phyloP scores from a whole-genome alignment of 345 rosid species.

The Eucalyptus cloeziana region DNA sequence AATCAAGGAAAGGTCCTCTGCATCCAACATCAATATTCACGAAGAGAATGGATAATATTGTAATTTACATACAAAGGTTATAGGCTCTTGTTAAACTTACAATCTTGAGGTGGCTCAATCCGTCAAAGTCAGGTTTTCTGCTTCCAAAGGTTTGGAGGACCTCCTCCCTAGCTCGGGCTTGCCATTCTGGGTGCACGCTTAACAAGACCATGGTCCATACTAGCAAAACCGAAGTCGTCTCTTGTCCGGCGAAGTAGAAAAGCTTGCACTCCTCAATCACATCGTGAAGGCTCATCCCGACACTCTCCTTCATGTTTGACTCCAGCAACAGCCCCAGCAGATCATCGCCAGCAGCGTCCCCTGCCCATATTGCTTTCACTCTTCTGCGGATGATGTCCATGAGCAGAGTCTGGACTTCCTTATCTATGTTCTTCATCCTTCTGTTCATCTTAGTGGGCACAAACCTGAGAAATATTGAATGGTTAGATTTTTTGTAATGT shows the following conservation, averaged over 20 bases:
- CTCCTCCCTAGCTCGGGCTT: conserved; percentile 62
- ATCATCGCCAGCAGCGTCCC: conserved; percentile 15
- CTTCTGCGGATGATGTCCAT: conserved; percentile 15
- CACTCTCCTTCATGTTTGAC: conserved; percentile 10
- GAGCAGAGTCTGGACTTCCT: conserved; percentile 6
- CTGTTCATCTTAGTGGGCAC: conserved; percentile 14
- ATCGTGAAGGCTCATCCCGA: conserved; percentile 29
- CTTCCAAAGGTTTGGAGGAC: conserved; percentile 33
- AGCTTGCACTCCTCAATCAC: conserved; percentile 70
- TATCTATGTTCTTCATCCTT: conserved; percentile 12
- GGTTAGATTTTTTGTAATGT: background rate
- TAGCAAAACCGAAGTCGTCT: conserved; percentile 55
- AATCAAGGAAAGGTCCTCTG: background rate
- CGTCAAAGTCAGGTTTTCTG: conserved; percentile 15
- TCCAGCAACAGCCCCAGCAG: conserved; percentile 26
- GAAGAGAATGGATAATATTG: background rate
- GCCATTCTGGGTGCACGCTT: conserved; percentile 50
- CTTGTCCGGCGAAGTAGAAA: conserved; percentile 65
- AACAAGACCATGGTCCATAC: conserved; percentile 59
- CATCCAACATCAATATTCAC: background rate
- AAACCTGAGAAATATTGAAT: conserved; percentile 2
- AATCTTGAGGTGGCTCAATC: conserved; percentile 32
- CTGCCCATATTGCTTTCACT: conserved; percentile 10
- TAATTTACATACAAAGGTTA: background rate
- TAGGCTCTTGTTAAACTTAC: background rate